A percentile compares a stretch with the other conserved stretches of the same genome.
phyloP scores from a whole-genome alignment of 768 basidiomycete genomes.

The Rhodosporidiobolus sp. region DNA sequence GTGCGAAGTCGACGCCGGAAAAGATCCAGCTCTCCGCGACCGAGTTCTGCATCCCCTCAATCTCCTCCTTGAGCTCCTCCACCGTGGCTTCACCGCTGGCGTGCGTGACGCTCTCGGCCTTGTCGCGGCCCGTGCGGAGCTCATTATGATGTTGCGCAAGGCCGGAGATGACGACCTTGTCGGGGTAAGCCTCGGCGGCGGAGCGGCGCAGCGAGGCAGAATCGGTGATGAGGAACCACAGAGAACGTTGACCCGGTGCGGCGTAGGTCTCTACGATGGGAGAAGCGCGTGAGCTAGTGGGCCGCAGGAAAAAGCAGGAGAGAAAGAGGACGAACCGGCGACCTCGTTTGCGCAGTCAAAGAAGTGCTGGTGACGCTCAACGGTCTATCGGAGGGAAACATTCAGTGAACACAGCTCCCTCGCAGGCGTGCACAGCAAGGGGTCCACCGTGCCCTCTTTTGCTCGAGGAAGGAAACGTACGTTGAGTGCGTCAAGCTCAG shows the following conservation, averaged over 20 bases:
- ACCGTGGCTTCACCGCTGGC: neutral
- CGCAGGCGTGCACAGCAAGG: too few relatives aligned
- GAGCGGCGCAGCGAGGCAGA: conserved; percentile 6
- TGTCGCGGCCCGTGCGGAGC: neutral
- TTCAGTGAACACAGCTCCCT: too few relatives aligned
- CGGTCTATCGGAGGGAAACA: neutral
- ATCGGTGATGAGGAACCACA: conserved; percentile 25
- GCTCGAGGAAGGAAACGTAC: too few relatives aligned
- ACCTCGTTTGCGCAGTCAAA: conserved; percentile 18
- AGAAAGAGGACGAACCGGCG: neutral
- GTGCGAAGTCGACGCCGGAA: conserved; percentile 17
- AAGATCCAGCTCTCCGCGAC: conserved; percentile 27
- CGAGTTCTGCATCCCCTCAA: conserved; percentile 14
- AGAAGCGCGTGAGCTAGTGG: neutral
- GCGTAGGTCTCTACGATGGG: conserved; percentile 1
- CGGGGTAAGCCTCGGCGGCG: conserved; percentile 5
- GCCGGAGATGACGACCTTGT: conserved; percentile 21
- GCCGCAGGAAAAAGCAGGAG: neutral
- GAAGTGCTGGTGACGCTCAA: conserved; percentile 11
- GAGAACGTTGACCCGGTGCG: conserved; percentile 5
- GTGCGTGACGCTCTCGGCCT: neutral
- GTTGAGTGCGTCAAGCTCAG: conserved; percentile 7
- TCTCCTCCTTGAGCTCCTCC: conserved; percentile 4
- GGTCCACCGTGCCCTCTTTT: too few relatives aligned
- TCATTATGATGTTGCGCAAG: conserved; percentile 18